Conservation (phyloP, 495 filamentous ascomycete genomes). For the Xanthoparmelia taractica region DNA sequence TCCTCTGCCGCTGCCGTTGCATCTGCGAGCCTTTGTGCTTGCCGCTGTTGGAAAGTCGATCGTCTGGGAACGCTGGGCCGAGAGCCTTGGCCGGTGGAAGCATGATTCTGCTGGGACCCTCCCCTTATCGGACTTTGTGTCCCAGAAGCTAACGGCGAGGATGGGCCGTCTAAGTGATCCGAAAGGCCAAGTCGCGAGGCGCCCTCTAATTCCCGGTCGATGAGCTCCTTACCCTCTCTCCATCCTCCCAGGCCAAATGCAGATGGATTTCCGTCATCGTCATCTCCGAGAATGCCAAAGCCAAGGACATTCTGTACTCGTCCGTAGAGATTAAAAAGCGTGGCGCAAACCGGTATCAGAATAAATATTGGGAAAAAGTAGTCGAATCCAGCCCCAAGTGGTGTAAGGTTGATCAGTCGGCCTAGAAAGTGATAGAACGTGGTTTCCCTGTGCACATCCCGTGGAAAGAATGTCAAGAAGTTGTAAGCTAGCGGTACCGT, state of each 20-base stretch:
- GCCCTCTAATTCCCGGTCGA: conserved; percentile 77
- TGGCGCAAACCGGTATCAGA: conserved; percentile 72
- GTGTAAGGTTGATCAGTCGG: conserved; percentile 72
- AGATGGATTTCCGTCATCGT: conserved; percentile 53
- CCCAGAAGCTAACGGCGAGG: conserved; percentile 14
- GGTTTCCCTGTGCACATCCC: conserved; percentile 55
- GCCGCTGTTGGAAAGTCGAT: conserved; percentile 17
- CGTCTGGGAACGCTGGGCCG: conserved; percentile 14
- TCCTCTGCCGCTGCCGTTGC: conserved; percentile 45
- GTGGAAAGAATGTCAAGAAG: conserved; percentile 80
- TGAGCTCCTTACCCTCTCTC: conserved; percentile 89
- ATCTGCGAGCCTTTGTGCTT: conserved; percentile 27
- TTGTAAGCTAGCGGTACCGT: conserved; percentile 92
- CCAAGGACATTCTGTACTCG: conserved; percentile 68
- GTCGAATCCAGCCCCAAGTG: conserved; percentile 76
- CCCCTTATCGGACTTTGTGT: conserved; percentile 4
- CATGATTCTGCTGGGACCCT: neutral
- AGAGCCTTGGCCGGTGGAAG: neutral
- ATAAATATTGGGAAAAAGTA: conserved; percentile 82
- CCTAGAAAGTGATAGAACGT: conserved; percentile 86
- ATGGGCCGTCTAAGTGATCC: conserved; percentile 26
- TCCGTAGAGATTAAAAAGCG: conserved; percentile 79
- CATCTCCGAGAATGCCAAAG: conserved; percentile 65
- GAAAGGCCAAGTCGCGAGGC: conserved; percentile 45
- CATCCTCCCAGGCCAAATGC: conserved; percentile 75